Conservation (phyloP, 345 rosid genomes). For the Erodium maritimum region DNA sequence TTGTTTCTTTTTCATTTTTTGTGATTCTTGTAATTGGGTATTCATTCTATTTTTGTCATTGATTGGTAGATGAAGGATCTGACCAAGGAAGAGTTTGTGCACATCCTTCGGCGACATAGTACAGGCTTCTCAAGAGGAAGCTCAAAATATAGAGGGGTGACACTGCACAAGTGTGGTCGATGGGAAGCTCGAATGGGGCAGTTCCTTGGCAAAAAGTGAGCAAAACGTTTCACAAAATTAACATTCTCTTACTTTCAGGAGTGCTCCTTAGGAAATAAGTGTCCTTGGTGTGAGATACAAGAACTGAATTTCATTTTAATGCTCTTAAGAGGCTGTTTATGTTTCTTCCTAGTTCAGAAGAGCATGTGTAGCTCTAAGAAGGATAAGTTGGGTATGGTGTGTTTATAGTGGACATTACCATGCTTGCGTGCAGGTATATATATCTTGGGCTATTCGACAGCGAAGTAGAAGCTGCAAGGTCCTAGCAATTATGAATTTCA, state of each 20-base stretch:
- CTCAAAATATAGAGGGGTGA: conserved; percentile 64
- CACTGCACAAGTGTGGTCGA: conserved; percentile 33
- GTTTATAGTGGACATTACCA: conserved; percentile 1
- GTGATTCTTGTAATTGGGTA: too few relatives aligned
- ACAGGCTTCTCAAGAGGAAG: conserved; percentile 63
- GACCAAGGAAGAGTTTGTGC: conserved; percentile 69
- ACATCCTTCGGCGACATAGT: conserved; percentile 61
- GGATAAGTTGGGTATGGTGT: conserved; percentile 5
- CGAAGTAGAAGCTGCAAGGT: conserved; percentile 98
- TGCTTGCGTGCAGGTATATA: conserved; percentile 57
- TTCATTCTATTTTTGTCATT: too few relatives aligned
- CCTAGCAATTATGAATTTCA: not conserved
- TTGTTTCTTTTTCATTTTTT: too few relatives aligned
- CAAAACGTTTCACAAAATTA: not conserved
- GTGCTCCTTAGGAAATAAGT: not conserved
- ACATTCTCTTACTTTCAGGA: too few relatives aligned
- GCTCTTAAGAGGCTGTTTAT: too few relatives aligned
- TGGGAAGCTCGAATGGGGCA: conserved; percentile 89
- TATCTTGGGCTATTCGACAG: conserved; percentile 91
- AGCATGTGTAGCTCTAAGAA: too few relatives aligned
- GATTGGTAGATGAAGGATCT: conserved; percentile 38
- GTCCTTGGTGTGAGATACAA: not conserved
- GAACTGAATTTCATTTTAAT: not conserved
- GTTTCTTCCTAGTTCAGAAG: not conserved
- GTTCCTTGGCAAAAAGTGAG: conserved; percentile 68